These are phyloP conservation scores for Marasmius oreades DNA, from an alignment of 1,284 basidiomycete genomes.

Conservation along the genomic window DNA sequence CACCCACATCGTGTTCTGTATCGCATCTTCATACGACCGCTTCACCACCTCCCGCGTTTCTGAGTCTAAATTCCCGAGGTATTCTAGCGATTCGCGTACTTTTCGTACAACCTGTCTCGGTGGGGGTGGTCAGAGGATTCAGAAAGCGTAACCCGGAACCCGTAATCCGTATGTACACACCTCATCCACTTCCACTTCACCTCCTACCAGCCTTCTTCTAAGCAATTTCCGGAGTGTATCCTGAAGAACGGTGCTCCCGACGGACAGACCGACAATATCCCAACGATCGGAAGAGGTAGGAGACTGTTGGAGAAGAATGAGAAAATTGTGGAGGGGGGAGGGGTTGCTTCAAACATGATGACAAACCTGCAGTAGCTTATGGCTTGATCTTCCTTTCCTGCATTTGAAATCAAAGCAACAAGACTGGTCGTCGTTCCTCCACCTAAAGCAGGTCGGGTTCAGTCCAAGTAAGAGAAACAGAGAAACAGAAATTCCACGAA, in stretches of 20 bases:
- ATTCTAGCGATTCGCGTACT: background rate
- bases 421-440: constrained; percentile 52
- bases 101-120: background rate
- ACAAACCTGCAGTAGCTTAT: constrained; percentile 57
- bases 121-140: background rate
- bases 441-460: constrained; percentile 29
- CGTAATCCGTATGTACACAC: constrained; percentile 18
- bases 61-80: background rate
- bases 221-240: constrained; percentile 42
- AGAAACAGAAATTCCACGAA: background rate
- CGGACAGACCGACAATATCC: constrained; percentile 53
- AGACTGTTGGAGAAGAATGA: constrained; percentile 33
- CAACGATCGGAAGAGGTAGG: constrained; percentile 61
- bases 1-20: background rate
- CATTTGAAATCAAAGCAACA: constrained; percentile 58
- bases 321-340: background rate
- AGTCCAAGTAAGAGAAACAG: background rate
- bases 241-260: constrained; percentile 53
- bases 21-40: background rate
- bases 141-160: constrained; percentile 15
- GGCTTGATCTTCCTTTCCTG: constrained; percentile 55
- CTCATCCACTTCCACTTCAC: constrained; percentile 5
- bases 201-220: constrained; percentile 27
- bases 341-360: background rate
- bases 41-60: background rate